Evolutionary conservation across 306 rosid genomes (phyloP), one percentile per base, ranked within the genome.

Genomic region (Malus sieversii): DNA sequence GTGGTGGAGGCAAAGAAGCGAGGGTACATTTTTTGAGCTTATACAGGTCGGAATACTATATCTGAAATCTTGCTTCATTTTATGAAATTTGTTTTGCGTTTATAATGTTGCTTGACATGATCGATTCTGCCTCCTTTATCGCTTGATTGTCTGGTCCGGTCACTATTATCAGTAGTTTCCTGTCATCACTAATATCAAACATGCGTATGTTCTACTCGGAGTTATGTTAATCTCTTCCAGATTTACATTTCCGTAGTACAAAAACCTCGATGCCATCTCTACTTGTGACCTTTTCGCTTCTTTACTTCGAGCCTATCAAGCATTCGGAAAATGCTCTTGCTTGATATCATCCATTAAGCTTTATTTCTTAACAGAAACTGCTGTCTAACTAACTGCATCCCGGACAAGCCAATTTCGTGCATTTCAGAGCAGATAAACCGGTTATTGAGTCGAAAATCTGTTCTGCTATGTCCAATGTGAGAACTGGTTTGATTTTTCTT

Each of bases 1-100:
- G 68, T 63, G 77, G 77, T 87, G 79, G 67, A 79, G 84, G 80
- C 72, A 75, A 71, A 77, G 80, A 77, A 80, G 71, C 71, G 72
- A 75, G 68, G 53, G 18, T 78, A 70, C 84, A 73, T 53, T 81
- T 78, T 85, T 30, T 76, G 85, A 78, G 90, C 86, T 78, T 73
- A 80, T 64, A 83, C 82, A 38, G 61, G 70, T 82, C 85, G 76
- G 82, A 75, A 86, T 74, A 78, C 68, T 64, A 76, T 79, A 80
- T 81, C 73, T 77, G 44, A 77, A 84, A 81, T 74, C 76, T 80
- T 75, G 68, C 59, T 71, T 78, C 72, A 13, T 70, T 68, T 42
- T 40, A 19, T 78, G 65, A n/a, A 76, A 75, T 25, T 19, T 32
- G 42, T 81, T 30, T 76, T 70, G 32, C 71, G 44, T 78, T 80